Evolutionary conservation across 176 grass and related monocot species (phyloP), one percentile per base, ranked within the genome.

Genomic region (Luzula sylvatica): DNA sequence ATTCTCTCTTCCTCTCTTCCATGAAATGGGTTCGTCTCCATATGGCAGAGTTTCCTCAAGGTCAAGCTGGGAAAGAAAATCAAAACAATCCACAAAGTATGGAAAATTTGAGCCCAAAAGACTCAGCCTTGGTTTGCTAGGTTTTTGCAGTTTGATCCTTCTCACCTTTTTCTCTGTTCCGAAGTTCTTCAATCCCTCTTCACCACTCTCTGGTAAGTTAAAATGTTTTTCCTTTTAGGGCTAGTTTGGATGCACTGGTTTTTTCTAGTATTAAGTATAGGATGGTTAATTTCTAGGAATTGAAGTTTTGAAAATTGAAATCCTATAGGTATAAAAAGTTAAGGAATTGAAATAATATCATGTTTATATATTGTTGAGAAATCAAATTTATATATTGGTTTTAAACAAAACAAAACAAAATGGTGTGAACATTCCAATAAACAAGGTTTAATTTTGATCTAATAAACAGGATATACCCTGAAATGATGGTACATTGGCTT

Each of bases 61-160:
- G 59, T 26, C 41, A 17, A 64, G 24, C 23, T 64, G 59, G 59
- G 59, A 64, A 11, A 64, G 59, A 20, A 64, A 64, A 64, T 28
- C 65, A 23, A 71, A 57, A 15, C 40, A 71, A 13, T 47, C 20
- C 7, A 15, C 51, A 8, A 71, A 60, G 59, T 60, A 47, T 23
- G 32, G 54, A 8, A 71, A 71, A 39, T 58, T 51, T 38, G 67
- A 71, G 54, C 23, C 53, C 11, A 71, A 71, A 35, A 60, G 30
- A 48, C 25, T 71, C 15, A 39, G 43, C 14, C 23, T 71, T 15
- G 55, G 67, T 47, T 51, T 71, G 43, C 11, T 71, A 30, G 52
- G 19, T 21, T 46, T 48, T 24, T 71, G 41, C 23, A 48, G 52
- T 24, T 51, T 71, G 14, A 39, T 57, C n/a, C 46, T 71, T 18